Evolutionary conservation across 164 flowering plant species (phyloP).

Genomic region (Macadamia integrifolia): DNA sequence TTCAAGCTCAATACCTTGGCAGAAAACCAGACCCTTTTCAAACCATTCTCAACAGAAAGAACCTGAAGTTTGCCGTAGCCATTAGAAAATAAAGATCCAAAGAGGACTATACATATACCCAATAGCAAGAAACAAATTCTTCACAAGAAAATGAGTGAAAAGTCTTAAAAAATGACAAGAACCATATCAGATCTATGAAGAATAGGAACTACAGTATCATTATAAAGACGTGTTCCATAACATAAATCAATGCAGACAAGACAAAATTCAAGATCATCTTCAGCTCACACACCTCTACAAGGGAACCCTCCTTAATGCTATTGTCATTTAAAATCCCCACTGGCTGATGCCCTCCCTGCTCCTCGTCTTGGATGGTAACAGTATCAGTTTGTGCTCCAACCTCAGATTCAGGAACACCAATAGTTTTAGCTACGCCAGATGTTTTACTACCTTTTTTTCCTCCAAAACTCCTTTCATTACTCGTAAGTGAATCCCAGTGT

Average conservation of each 20-base stretch:
- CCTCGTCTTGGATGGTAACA: constrained; percentile 9
- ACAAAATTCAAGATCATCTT: neutral
- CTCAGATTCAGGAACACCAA: constrained; percentile 38
- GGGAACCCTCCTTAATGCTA: constrained; percentile 57
- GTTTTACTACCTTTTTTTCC: constrained; percentile 29
- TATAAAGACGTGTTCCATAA: neutral
- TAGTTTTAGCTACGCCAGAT: constrained; percentile 28
- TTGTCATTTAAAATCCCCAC: constrained; percentile 21
- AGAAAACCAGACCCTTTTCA: constrained; percentile 58
- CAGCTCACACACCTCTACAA: constrained; percentile 73
- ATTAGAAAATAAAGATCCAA: constrained; percentile 4
- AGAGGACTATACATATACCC: neutral
- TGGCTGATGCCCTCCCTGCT: constrained; percentile 12
- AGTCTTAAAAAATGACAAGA: neutral
- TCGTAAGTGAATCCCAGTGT: constrained; percentile 18
- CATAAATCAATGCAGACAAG: neutral
- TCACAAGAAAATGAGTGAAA: neutral
- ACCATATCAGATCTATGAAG: neutral
- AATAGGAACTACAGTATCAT: neutral
- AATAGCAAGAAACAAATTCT: constrained; percentile 1
- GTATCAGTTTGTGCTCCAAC: constrained; percentile 23
- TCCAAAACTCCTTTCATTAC: constrained; percentile 24
- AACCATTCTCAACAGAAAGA: constrained; percentile 46
- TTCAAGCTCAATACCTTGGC: constrained; percentile 63
- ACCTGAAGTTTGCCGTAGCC: constrained; percentile 38